These are phyloP conservation scores for Pyricularia sp. DNA, from an alignment of 2,329 filamentous ascomycete genomes.

Conservation along the genomic window DNA sequence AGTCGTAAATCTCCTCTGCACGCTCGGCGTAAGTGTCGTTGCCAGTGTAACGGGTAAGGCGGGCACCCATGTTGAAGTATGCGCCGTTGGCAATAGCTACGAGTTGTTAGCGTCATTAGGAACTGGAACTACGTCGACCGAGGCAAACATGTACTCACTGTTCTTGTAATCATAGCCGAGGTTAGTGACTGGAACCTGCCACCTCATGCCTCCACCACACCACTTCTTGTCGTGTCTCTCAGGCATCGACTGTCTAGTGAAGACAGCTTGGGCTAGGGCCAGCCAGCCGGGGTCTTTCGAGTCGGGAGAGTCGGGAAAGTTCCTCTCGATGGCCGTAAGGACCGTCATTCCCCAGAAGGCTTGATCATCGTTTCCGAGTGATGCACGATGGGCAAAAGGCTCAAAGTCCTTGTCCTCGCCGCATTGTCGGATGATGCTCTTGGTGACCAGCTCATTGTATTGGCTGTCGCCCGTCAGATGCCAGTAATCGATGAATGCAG, in stretches of 20 bases:
- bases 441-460: constrained; percentile 48
- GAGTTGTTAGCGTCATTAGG: background rate
- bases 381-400: constrained; percentile 44
- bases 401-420: constrained; percentile 43
- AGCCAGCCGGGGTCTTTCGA: constrained; percentile 43
- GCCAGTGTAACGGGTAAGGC: constrained; percentile 56
- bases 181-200: constrained; percentile 66
- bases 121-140: too few relatives aligned
- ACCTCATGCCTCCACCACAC: constrained; percentile 59
- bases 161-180: constrained; percentile 69
- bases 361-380: constrained; percentile 54
- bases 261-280: constrained; percentile 56
- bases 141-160: constrained; percentile 4
- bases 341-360: constrained; percentile 57
- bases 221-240: constrained; percentile 57
- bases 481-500: constrained; percentile 57
- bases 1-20: constrained; percentile 49
- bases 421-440: constrained; percentile 42
- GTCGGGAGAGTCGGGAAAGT: constrained; percentile 44
- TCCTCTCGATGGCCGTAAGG: constrained; percentile 52
- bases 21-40: constrained; percentile 51
- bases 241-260: constrained; percentile 42
- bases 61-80: constrained; percentile 53
- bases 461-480: constrained; percentile 49
- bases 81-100: constrained; percentile 42